Percentiles rank a stretch among this genome's conserved stretches.
These are phyloP conservation scores for Tetrahymena malaccensis DNA, from an alignment of 73 alveolate genomes.

Conservation along the genomic window DNA sequence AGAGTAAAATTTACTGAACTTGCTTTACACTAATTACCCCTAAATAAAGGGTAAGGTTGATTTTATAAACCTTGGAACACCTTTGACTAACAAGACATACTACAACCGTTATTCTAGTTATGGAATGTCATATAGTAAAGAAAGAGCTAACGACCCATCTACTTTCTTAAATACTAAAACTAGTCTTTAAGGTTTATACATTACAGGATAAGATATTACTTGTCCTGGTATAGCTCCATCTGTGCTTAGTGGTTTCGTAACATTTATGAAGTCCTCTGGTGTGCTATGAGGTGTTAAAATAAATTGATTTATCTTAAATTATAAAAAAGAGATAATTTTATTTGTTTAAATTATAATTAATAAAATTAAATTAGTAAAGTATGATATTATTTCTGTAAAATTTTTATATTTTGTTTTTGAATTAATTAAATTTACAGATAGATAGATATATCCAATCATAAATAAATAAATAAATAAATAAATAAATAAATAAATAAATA, in stretches of 20 bases:
- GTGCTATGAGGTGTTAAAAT: neutral
- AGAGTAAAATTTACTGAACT: neutral
- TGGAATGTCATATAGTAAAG: neutral
- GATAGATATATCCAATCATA: too few species aligned
- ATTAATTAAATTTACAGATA: too few species aligned
- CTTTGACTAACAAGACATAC: neutral
- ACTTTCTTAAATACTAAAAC: neutral
- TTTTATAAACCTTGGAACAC: neutral
- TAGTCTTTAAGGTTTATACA: neutral
- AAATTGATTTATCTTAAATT: too few species aligned
- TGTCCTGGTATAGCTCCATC: constrained; percentile 1
- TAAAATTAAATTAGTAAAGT: too few species aligned
- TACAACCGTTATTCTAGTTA: neutral
- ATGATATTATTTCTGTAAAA: too few species aligned
- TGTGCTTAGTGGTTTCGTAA: neutral
- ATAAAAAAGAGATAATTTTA: too few species aligned
- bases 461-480: too few species aligned
- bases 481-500: too few species aligned
- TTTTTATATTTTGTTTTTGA: too few species aligned
- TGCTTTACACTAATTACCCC: neutral
- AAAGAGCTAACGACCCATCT: neutral
- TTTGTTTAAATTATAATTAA: too few species aligned
- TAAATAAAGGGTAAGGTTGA: neutral
- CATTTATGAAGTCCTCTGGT: neutral
- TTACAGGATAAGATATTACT: neutral